A percentile compares a stretch with the other conserved stretches of the same genome.
These are phyloP conservation scores for carrot (Daucus carota) DNA, from an alignment of 129 eudicot genomes.

Conservation along the genomic window DH1_v3.0 NC_030386.2:35627501-35628000, in stretches of 20 bases:
- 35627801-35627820: conserved; percentile 1
- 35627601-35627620: too few relatives aligned
- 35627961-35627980: background rate
- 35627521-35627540: too few relatives aligned
- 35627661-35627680: too few relatives aligned
- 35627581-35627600: too few relatives aligned
- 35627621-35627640: too few relatives aligned
- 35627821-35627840: background rate
- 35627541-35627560: too few relatives aligned
- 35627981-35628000: too few relatives aligned
- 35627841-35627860: background rate
- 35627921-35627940: conserved; percentile 5
- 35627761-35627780: background rate
- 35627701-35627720: too few relatives aligned
- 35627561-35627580: too few relatives aligned
- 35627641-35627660: too few relatives aligned
- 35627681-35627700: too few relatives aligned
- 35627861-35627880: background rate
- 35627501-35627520: background rate
- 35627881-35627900: background rate
- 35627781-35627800: background rate
- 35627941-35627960: background rate
- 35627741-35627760: background rate
- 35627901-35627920: background rate
- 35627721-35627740: too few relatives aligned